A percentile compares a stretch with the other conserved stretches of the same genome.
Evolutionary conservation across 371 early-diverging fungal genomes (phyloP).

Genomic region (Circinella minor): DNA sequence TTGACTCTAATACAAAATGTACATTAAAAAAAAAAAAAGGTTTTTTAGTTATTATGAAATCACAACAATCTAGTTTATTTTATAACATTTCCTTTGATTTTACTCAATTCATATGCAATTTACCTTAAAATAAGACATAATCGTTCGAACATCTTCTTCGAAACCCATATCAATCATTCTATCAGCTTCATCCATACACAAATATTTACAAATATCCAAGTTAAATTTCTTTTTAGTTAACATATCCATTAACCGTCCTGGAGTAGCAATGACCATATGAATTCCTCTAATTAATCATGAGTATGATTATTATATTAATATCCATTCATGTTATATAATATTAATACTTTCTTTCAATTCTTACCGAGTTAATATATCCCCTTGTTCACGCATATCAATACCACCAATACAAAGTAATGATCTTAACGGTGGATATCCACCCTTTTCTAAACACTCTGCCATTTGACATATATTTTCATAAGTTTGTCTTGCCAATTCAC

Average conservation of each 20-base stretch:
- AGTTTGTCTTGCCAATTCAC: constrained; percentile 89
- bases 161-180: constrained; percentile 99
- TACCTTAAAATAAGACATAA: constrained; percentile 91
- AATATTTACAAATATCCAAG: constrained; percentile 77
- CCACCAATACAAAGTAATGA: constrained; percentile 93
- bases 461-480: constrained; percentile 75
- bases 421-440: constrained; percentile 77
- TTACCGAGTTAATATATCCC: constrained; percentile 64
- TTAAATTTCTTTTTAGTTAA: constrained; percentile 83
- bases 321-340: neutral
- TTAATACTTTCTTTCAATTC: neutral
- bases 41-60: no score
- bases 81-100: neutral
- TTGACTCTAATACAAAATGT: constrained; percentile 44
- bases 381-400: constrained; percentile 90
- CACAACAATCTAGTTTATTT: neutral
- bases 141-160: constrained; percentile 92
- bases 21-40: neutral
- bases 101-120: neutral
- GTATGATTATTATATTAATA: neutral
- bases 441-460: constrained; percentile 62
- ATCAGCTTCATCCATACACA: constrained; percentile 99
- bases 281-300: constrained; percentile 49
- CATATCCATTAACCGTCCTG: constrained; percentile 92
- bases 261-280: constrained; percentile 93